Base-by-base conservation (phyloP, 1,139 yeast genomes). In the Yamadazyma taylorii region DNA sequence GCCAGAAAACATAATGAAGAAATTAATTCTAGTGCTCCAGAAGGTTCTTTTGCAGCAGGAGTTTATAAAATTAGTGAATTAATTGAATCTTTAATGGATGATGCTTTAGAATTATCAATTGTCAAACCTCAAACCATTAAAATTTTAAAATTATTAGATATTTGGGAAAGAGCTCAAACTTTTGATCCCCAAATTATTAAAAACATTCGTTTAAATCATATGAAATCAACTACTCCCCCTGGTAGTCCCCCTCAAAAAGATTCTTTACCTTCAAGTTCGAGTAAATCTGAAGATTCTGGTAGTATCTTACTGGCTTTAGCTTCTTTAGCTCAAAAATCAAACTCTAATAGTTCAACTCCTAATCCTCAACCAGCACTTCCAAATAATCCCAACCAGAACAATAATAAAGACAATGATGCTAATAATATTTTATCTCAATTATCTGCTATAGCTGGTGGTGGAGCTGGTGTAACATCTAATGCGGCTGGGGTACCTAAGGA, bases 131-230 rank as follows among this genome's bases (percentile, higher is more conserved):
- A 79, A 48, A 69, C 70, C 56, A 87, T 79, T 42, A 92, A 89
- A 61, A 79, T 89, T 49, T 72, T 80, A 54, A 90, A 89, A 62
- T 73, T 92, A 51, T 76, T 92, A 49, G 96, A 87, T 47, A 90
- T 92, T 53, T 92, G 98, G 98, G 88, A 81, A 52, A 79, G 88
- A 48, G 85, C 92, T 24, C 81, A 79, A 35, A 85, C 96, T 12
- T 92, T 92, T 61, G 70, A 73, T 37, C 73, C 75, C 30, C 71
- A 72, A 31, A 65, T 73, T 27, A 66, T 90, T 42, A 63, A 72
- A 37, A 60, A 73, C 16, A 75, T 86, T 40, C 77, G 81, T 57
- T 60, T 67, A n/a, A 80, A 76, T 52, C 79, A 78, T 60, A 82
- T 81, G 52, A 67, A 70, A 34, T 65, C 77, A 40, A 63, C 76